Evolutionary conservation across 768 basidiomycete species (phyloP).

Genomic region (Leccinum longicurvipes): DNA sequence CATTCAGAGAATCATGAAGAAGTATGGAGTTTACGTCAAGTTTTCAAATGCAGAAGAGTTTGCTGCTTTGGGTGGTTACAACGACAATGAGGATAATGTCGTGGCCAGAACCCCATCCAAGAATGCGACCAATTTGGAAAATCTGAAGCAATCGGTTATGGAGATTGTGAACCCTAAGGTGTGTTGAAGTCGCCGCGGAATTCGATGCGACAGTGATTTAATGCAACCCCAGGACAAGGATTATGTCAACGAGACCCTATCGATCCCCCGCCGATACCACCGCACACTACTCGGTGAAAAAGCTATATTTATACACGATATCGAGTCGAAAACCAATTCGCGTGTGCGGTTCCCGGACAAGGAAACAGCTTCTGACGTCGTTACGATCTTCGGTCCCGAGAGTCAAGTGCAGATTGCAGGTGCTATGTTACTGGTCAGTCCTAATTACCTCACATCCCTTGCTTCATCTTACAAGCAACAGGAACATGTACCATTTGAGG

Average conservation of each 20-base stretch:
- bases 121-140: conserved; percentile 92
- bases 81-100: conserved; percentile 98
- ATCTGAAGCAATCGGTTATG: conserved; percentile 95
- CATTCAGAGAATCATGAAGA: conserved; percentile 99
- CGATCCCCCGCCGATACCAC: conserved; percentile 93
- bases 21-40: conserved; percentile 99
- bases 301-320: conserved; percentile 94
- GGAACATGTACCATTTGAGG: conserved; percentile 97
- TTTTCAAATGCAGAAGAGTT: conserved; percentile 98
- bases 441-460: neutral
- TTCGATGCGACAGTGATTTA: neutral
- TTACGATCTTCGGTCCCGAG: conserved; percentile 96
- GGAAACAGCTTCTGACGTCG: conserved; percentile 89
- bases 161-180: conserved; percentile 97
- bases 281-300: conserved; percentile 94
- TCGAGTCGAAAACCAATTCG: conserved; percentile 95
- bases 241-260: conserved; percentile 89
- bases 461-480: conserved; percentile 29
- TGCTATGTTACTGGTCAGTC: conserved; percentile 85
- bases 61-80: conserved; percentile 89
- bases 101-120: conserved; percentile 97
- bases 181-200: conserved; percentile 14
- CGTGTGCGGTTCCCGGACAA: conserved; percentile 90
- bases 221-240: conserved; percentile 77
- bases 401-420: conserved; percentile 96